Evolutionary conservation across 495 filamentous ascomycete species (phyloP), one percentile per base, ranked within the genome.

Genomic region (Hyaloscypha variabilis): DNA sequence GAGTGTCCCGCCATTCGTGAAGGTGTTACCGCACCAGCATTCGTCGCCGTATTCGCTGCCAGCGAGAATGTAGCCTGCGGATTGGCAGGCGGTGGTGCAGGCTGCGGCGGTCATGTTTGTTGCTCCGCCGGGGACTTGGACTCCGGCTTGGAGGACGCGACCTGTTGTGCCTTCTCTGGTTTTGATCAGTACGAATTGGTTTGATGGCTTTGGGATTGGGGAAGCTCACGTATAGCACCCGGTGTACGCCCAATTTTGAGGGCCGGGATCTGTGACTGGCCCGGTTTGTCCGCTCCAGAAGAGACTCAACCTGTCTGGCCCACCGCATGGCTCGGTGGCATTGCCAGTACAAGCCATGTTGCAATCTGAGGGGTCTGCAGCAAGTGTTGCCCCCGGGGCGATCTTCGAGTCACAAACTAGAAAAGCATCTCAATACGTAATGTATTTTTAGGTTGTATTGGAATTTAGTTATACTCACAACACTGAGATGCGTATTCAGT

Each of bases 281-380:
- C 51, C 60, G 17, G 52, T 23, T 17, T 55, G 50, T 1, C 64
- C 64, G 28, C 58, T 66, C 64, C 64, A 66, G 78, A 26, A 88
- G 36, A 68, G 10, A 24, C 29, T 60, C 58, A 69, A 58, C 19
- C 55, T 28, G 26, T 82, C 79, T 2, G 75, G 75, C n/a, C 74
- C 79, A 55, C 84, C 84, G 65, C 81, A 83, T 49, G 74, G 75
- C 65, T 81, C 65, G 30, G 58, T 71, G 6, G 62, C 31, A 28
- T 78, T 69, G 26, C 80, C 81, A 56, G 70, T 65, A 72, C 85
- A 88, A 21, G 75, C 69, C 73, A 81, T 79, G 67, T 51, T 64
- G 30, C 71, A 73, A 10, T 59, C 42, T 21, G 70, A 64, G 49
- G 87, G 83, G 57, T 88, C 30, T 13, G 28, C 31, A 17, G 55